Evolutionary conservation across 306 rosid species (phyloP).

Genomic region (Dryas alaskensis): DNA sequence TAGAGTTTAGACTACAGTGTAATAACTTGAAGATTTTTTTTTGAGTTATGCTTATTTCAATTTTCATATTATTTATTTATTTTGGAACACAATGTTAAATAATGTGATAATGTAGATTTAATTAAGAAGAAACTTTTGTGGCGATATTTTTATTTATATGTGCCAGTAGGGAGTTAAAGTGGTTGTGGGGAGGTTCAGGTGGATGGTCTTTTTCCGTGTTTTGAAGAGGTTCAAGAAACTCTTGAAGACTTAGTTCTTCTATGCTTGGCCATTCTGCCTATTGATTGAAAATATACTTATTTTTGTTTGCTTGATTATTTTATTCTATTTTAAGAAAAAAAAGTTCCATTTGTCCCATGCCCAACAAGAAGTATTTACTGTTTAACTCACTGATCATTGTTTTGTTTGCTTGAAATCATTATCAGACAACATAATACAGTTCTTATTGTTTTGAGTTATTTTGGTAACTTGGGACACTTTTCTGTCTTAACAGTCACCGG

Average conservation of each 20-base stretch:
- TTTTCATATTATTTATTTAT: background rate
- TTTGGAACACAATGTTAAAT: background rate
- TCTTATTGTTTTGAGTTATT: background rate
- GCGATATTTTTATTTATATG: background rate
- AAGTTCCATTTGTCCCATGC: background rate
- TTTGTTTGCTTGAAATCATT: background rate
- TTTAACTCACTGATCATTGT: constrained; percentile 18
- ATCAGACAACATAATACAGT: background rate
- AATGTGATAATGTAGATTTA: background rate
- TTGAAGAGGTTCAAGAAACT: constrained; percentile 2
- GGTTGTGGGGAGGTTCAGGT: background rate
- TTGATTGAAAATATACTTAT: background rate
- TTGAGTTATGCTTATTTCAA: background rate
- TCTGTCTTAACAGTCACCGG: constrained; percentile 38
- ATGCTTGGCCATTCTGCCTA: background rate
- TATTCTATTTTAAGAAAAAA: background rate
- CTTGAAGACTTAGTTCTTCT: background rate
- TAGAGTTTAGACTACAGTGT: too few species aligned
- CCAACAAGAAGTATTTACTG: background rate
- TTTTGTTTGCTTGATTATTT: background rate
- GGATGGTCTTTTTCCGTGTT: background rate
- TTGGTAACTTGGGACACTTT: constrained; percentile 15
- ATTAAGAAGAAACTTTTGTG: background rate
- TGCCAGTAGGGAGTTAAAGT: background rate
- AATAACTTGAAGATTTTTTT: background rate